Evolutionary conservation across 345 rosid species (phyloP), one percentile per base, ranked within the genome.

Genomic region (Ceriops tagal): DNA sequence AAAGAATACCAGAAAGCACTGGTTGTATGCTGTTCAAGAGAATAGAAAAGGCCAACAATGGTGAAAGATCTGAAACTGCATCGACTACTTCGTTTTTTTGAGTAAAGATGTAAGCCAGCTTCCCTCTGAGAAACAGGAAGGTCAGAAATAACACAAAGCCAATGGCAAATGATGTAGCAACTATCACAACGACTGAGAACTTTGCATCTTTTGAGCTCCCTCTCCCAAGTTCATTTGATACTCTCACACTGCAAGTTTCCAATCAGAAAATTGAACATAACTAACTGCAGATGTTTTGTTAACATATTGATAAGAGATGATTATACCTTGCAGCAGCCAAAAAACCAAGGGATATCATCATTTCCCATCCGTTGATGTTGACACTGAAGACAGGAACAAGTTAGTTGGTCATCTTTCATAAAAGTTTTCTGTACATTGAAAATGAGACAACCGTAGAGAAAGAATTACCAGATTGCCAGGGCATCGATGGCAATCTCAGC

Each of bases 341-440:
- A 80, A 92, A 89, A 4, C 96, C 97, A 19, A 92, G 83, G 0
- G 90, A 84, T 69, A 92, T 82, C 96, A 92, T 89, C 90, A 89
- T 86, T 70, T 89, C 96, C 80, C 85, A 75, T 53, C 88, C 93
- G 77, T 81, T 92, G 72, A 89, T 86, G 79, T 78, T 92, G 66
- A 89, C 64, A 75, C 97, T 89, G 83, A 58, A 67, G 52, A 75
- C 3, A 49, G 49, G 30, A 49, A 53, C 52, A 53, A 46, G 24
- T 5, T 51, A 47, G 5, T 4, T 21, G 30, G 3, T 21, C 16
- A 8, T 13, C 5, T 55, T 55, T 15, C 59, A 21, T 55, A 22
- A 32, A 24, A 10, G 27, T 24, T n/a, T 22, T 16, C 24, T 11
- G 18, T 11, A 6, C 0, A 47, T 32, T 28, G 64, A 27, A 39